These are phyloP conservation scores for Leishmania tarentolae DNA, from an alignment of 208 protist species.

Conservation along the genomic window DNA sequence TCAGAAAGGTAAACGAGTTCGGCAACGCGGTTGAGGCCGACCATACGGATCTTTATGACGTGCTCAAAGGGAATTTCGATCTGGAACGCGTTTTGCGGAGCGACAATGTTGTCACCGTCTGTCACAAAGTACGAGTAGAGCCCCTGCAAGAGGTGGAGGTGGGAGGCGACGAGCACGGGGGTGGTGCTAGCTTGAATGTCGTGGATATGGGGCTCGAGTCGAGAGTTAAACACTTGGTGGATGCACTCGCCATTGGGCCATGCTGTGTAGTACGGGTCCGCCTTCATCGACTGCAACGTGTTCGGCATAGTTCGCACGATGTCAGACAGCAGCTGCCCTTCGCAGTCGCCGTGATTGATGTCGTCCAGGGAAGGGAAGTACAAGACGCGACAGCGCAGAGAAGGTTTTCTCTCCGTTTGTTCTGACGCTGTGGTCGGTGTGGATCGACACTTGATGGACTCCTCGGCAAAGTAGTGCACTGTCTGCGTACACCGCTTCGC, in stretches of 20 bases:
- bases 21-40: constrained; percentile 65
- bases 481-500: constrained; percentile 83
- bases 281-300: constrained; percentile 75
- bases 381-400: constrained; percentile 71
- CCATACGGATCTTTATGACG: constrained; percentile 76
- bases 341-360: constrained; percentile 88
- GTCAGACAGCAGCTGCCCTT: constrained; percentile 75
- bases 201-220: constrained; percentile 89
- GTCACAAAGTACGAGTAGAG: constrained; percentile 91
- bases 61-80: constrained; percentile 81
- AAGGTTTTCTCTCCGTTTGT: background rate
- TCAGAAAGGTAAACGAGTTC: constrained; percentile 69
- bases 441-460: constrained; percentile 37
- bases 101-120: constrained; percentile 60
- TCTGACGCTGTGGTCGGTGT: background rate
- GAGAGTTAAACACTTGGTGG: constrained; percentile 88
- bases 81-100: constrained; percentile 78
- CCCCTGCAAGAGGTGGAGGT: constrained; percentile 80
- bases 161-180: constrained; percentile 82
- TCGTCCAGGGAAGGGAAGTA: constrained; percentile 90
- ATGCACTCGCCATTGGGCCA: constrained; percentile 92
- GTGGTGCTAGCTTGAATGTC: constrained; percentile 86
- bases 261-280: constrained; percentile 84
- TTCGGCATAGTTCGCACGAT: constrained; percentile 78
- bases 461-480: constrained; percentile 73